phyloP scores from a whole-genome alignment of 805 yeast species.

The Candida glaebosa region DNA sequence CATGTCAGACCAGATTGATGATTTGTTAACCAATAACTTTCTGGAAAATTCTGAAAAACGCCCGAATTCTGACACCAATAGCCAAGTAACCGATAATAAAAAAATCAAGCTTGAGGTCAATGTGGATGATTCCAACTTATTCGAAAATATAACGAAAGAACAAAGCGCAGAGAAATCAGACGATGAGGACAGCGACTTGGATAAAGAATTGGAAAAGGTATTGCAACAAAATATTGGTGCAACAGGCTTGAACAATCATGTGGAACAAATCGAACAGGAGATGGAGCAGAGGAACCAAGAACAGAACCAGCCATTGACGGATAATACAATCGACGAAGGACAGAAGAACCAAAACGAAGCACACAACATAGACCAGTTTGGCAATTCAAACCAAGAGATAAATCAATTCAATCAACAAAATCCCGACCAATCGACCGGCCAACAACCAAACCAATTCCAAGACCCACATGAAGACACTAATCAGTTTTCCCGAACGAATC shows the following conservation, averaged over 20 bases:
- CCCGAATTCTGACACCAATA: background rate
- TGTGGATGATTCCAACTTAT: background rate
- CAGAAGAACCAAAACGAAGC: background rate
- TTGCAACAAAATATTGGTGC: conserved; percentile 1
- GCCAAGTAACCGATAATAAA: background rate
- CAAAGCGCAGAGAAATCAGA: background rate
- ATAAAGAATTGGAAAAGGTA: conserved; percentile 1
- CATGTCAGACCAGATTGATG: conserved; percentile 1
- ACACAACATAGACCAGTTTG: background rate
- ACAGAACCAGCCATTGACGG: background rate
- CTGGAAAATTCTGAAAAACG: background rate
- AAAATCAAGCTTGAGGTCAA: background rate
- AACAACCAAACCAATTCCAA: too few relatives aligned
- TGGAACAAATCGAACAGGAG: background rate
- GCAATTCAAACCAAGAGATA: background rate
- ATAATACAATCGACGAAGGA: background rate
- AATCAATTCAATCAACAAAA: background rate
- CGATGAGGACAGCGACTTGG: background rate
- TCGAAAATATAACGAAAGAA: background rate
- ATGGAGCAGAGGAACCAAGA: background rate
- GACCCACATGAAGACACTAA: background rate
- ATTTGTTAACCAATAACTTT: background rate
- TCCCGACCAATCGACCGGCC: too few relatives aligned
- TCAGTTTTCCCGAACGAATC: background rate
- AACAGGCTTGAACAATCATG: background rate